Evolutionary conservation across 768 basidiomycete species (phyloP).

Genomic region (Suillus hirtellus): DNA sequence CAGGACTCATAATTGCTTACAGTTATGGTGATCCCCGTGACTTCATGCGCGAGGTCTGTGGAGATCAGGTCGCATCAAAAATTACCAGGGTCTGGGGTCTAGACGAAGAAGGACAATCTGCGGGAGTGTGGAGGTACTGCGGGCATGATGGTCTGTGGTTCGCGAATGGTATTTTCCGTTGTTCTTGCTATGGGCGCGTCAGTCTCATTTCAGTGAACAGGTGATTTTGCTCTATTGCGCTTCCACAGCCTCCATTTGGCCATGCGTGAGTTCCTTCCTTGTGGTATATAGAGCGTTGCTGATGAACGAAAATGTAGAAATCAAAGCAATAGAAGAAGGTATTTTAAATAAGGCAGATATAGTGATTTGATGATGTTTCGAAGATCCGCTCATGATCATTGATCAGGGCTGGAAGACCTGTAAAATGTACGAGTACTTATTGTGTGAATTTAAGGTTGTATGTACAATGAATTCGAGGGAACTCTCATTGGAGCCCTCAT

Average conservation of each 20-base stretch:
- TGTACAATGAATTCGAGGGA: not conserved
- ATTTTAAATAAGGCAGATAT: slow-evolving; percentile 16
- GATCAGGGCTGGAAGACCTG: not conserved
- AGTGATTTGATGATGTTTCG: not conserved
- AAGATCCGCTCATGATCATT: not conserved
- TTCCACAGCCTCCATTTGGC: slow-evolving; percentile 34
- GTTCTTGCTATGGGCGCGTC: not conserved
- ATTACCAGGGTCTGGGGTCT: slow-evolving; percentile 61
- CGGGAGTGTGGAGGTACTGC: slow-evolving; percentile 37
- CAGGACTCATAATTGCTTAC: not conserved
- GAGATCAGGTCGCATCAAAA: slow-evolving; percentile 43
- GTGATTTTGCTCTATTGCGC: slow-evolving; percentile 25
- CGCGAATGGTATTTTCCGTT: slow-evolving; percentile 19
- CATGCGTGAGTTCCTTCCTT: slow-evolving; percentile 27
- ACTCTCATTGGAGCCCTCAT: not conserved
- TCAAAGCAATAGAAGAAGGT: slow-evolving; percentile 31
- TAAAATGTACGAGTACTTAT: not conserved
- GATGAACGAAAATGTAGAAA: slow-evolving; percentile 20
- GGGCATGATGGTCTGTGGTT: slow-evolving; percentile 40
- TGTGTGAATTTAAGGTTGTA: not conserved
- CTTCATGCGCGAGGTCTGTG: slow-evolving; percentile 44
- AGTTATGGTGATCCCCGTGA: slow-evolving; percentile 51
- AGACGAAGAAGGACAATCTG: slow-evolving; percentile 61
- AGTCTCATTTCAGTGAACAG: slow-evolving; percentile 13
- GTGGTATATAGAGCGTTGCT: not conserved